Conservation (phyloP, 2,329 filamentous ascomycete genomes). For the Harringtonia aguacate region DNA sequence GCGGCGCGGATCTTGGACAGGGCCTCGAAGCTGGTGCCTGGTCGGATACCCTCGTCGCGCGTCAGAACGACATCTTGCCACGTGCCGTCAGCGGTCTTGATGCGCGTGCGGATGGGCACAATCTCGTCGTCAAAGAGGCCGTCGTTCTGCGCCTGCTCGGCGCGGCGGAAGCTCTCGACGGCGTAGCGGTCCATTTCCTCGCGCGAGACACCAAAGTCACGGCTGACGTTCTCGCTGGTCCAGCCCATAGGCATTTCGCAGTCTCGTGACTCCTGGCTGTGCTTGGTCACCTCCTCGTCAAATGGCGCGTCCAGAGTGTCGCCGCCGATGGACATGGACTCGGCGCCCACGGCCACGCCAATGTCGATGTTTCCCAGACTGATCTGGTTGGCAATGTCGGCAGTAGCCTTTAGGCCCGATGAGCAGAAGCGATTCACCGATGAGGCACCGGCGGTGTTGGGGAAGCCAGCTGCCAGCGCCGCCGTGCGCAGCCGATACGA, state of each 20-base stretch:
- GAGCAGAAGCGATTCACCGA: constrained; percentile 95
- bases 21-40: constrained; percentile 75
- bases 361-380: constrained; percentile 68
- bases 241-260: constrained; percentile 96
- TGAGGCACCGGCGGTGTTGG: constrained; percentile 74
- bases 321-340: constrained; percentile 71
- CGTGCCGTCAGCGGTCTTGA: constrained; percentile 78
- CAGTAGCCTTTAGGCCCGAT: constrained; percentile 87
- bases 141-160: constrained; percentile 81
- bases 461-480: constrained; percentile 82
- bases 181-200: constrained; percentile 78
- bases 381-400: constrained; percentile 90
- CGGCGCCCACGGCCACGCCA: constrained; percentile 79
- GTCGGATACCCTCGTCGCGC: constrained; percentile 82
- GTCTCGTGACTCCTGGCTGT: constrained; percentile 68
- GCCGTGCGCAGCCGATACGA: constrained; percentile 88
- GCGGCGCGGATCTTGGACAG: constrained; percentile 80
- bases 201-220: constrained; percentile 76
- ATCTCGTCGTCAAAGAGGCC: constrained; percentile 95
- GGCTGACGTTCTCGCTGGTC: constrained; percentile 91
- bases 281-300: constrained; percentile 59
- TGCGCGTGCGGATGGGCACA: constrained; percentile 67
- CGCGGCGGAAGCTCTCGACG: constrained; percentile 76
- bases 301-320: constrained; percentile 64
- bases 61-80: constrained; percentile 67